Percentiles rank a stretch among this genome's conserved stretches.
Evolutionary conservation across 805 yeast genomes (phyloP).

Genomic region (Candida methanosorbosa): DNA sequence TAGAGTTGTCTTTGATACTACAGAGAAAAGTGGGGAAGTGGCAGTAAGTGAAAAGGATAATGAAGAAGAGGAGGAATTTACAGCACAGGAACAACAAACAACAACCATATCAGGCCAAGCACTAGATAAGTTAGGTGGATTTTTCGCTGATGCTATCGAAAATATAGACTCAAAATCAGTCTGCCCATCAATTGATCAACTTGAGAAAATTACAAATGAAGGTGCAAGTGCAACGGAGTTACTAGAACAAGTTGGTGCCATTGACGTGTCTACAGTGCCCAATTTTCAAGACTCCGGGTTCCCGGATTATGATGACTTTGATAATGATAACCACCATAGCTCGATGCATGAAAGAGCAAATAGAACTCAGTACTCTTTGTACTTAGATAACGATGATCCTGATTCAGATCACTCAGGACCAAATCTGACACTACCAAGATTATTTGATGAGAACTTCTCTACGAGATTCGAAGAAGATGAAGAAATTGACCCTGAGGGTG

Average conservation of each 20-base stretch:
- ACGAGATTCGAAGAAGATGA: conserved; percentile 14
- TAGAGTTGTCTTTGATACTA: conserved; percentile 42
- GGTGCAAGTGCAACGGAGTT: conserved; percentile 18
- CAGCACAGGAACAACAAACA: not conserved
- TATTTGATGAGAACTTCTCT: conserved; percentile 23
- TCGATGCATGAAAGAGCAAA: conserved; percentile 5
- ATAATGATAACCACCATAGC: conserved; percentile 15
- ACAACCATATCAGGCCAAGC: not conserved
- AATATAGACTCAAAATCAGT: conserved; percentile 24
- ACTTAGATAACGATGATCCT: conserved; percentile 19
- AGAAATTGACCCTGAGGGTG: conserved; percentile 22
- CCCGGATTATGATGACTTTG: conserved; percentile 10
- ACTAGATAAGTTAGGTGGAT: not conserved
- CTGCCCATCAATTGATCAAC: conserved; percentile 64
- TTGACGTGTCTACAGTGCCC: conserved; percentile 11
- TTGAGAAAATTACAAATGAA: conserved; percentile 28
- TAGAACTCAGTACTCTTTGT: conserved; percentile 23
- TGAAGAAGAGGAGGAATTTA: conserved; percentile 1
- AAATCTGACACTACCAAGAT: conserved; percentile 20
- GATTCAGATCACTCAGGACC: conserved; percentile 11
- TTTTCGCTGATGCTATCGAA: not conserved
- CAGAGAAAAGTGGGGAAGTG: conserved; percentile 12
- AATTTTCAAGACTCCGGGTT: conserved; percentile 4
- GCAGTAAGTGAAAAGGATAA: not conserved
- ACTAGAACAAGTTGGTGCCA: conserved; percentile 16